Base-by-base conservation (phyloP, 202 grass and related monocot species). In the Setaria viridis region DNA sequence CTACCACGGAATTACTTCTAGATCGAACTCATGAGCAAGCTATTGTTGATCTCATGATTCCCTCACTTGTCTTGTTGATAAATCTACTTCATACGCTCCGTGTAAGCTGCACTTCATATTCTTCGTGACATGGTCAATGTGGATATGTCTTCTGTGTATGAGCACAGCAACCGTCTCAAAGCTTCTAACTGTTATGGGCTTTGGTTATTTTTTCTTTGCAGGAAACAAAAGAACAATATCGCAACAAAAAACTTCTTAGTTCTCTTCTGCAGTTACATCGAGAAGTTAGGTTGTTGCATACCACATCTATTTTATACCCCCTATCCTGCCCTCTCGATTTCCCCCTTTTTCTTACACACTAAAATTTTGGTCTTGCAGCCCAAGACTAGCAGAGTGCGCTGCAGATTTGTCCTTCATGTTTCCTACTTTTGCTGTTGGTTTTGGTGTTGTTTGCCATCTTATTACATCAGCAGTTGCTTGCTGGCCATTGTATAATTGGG, bases 201-300 rank as follows among this genome's bases (percentile, higher is more conserved):
- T 87, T 42, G 39, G 54, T 67, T 78, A 70, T 63, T 81, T 63
- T 54, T 85, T 87, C 14, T 85, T 71, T 87, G 54, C 85, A 99
- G 96, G 91, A 84, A 85, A 86, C 91, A 67, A 99, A 96, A 87
- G 93, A 94, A 39, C 88, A 95, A 82, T 99, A 96, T 82, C 93
- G 96, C 82, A 99, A 99, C 76, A 99, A 95, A 87, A 98, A 95
- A 72, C 91, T 99, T 91, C 89, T 95, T 72, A 95, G 82, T 72
- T 85, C 91, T 82, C 93, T 99, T 87, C 82, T 99, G 79, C 93
- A 89, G 62, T 82, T 98, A 45, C 96, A 99, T 78, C 88, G 91
- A 80, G 96, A 99, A 90, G 90, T 99, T 79, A 95, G 96, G 93
- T 93, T 85, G 89, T 87, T 90, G 29, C 41, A 68, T 62, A 92